phyloP scores from a whole-genome alignment of 257 asterid genomes.

The Solanum chmielewskii region DNA sequence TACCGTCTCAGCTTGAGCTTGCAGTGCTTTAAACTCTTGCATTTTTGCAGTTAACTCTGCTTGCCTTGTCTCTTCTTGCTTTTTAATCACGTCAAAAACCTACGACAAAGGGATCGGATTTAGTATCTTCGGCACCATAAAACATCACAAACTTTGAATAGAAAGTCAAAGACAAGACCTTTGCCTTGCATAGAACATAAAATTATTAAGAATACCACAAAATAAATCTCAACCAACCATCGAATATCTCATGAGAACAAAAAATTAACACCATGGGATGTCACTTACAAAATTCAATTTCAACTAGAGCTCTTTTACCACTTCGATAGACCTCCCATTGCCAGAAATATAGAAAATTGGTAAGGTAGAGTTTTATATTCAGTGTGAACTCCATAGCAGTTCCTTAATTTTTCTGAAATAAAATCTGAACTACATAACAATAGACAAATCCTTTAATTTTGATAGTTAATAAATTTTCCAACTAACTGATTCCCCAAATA shows the following conservation, averaged over 20 bases:
- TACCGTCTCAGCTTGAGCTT: constrained; percentile 75
- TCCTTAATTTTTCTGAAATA: neutral
- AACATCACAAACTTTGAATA: neutral
- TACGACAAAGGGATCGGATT: constrained; percentile 10
- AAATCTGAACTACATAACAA: neutral
- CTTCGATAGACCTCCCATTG: neutral
- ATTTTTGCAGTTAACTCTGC: constrained; percentile 39
- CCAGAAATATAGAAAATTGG: neutral
- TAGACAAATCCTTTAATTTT: neutral
- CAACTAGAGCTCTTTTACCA: neutral
- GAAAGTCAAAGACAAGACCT: neutral
- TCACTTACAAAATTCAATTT: neutral
- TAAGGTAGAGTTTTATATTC: neutral
- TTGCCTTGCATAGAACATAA: neutral
- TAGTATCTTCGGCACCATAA: neutral
- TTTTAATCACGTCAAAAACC: constrained; percentile 50
- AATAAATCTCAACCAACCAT: neutral
- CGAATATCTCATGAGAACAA: neutral
- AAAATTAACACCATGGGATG: neutral
- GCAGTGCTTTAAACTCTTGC: constrained; percentile 67
- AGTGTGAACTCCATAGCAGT: neutral
- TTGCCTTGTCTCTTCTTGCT: constrained; percentile 69
- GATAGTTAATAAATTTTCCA: neutral
- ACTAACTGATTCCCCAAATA: neutral
- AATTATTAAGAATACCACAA: neutral